Percentiles rank a stretch among this genome's conserved stretches.
Evolutionary conservation across 768 basidiomycete genomes (phyloP).

Genomic region (Coprinopsis sp.): DNA sequence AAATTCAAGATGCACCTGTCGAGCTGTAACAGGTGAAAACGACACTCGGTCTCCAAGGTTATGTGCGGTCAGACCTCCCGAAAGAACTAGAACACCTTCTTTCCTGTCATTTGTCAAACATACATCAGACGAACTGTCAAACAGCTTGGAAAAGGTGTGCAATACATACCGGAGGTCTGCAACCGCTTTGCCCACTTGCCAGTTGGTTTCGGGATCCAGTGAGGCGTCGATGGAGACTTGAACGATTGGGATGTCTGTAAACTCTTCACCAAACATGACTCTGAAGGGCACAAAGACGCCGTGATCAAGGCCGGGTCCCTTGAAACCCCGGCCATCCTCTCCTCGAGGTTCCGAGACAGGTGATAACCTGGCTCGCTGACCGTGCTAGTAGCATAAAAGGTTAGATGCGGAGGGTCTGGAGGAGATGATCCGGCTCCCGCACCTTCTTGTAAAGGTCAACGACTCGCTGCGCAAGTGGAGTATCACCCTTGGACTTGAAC

Average conservation of each 20-base stretch:
- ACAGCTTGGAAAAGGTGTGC: slow-evolving; percentile 5
- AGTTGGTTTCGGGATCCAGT: slow-evolving; percentile 56
- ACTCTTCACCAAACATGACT: slow-evolving; percentile 70
- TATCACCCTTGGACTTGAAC: slow-evolving; percentile 66
- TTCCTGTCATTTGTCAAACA: slow-evolving; percentile 47
- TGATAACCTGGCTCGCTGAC: slow-evolving; percentile 47
- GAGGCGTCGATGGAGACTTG: slow-evolving; percentile 64
- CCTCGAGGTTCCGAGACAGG: slow-evolving; percentile 52
- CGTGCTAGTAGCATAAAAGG: slow-evolving; percentile 36
- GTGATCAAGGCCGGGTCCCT: slow-evolving; percentile 67
- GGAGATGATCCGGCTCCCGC: slow-evolving; percentile 3
- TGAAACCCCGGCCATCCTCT: slow-evolving; percentile 58
- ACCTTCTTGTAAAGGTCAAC: slow-evolving; percentile 59
- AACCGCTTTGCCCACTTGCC: slow-evolving; percentile 61
- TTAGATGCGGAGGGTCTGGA: background rate
- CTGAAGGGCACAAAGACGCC: slow-evolving; percentile 79
- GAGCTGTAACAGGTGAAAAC: slow-evolving; percentile 47
- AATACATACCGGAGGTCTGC: slow-evolving; percentile 47
- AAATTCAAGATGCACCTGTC: slow-evolving; percentile 47
- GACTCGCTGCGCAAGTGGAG: slow-evolving; percentile 49
- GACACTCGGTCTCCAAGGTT: slow-evolving; percentile 53
- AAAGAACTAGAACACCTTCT: slow-evolving; percentile 63
- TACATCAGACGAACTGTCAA: slow-evolving; percentile 10
- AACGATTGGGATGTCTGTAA: slow-evolving; percentile 61
- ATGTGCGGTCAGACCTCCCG: slow-evolving; percentile 67